phyloP scores from a whole-genome alignment of 2,329 filamentous ascomycete species.

The Hypoxylon sp. region DNA sequence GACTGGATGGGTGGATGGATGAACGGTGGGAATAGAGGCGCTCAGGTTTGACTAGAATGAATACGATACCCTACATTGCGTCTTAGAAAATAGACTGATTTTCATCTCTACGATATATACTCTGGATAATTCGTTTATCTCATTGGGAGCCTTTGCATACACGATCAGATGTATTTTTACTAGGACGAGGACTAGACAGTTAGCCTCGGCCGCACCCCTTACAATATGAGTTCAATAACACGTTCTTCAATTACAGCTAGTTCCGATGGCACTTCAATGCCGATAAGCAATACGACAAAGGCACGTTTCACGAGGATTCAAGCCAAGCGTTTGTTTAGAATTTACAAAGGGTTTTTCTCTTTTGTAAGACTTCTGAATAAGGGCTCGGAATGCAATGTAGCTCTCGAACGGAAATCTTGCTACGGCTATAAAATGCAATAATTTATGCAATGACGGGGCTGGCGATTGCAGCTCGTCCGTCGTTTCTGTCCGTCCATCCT shows the following conservation, averaged over 20 bases:
- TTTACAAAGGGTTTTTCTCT: slow-evolving; percentile 31
- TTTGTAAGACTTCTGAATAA: slow-evolving; percentile 14
- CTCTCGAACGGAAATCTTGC: background rate
- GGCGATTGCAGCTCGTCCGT: background rate
- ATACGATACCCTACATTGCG: slow-evolving; percentile 27
- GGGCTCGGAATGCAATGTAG: background rate
- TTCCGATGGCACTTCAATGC: background rate
- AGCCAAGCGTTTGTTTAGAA: background rate
- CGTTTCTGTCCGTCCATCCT: slow-evolving; percentile 14
- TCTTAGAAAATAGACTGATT: slow-evolving; percentile 17
- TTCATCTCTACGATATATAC: background rate
- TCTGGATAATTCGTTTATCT: background rate
- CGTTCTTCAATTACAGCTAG: background rate
- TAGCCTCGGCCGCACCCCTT: background rate
- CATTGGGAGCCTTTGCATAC: background rate
- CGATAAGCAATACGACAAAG: background rate
- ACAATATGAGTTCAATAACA: background rate
- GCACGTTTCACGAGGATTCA: background rate
- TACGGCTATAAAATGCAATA: slow-evolving; percentile 16
- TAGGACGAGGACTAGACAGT: background rate
- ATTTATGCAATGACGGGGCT: slow-evolving; percentile 9
- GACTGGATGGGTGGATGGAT: background rate
- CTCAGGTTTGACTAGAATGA: slow-evolving; percentile 13
- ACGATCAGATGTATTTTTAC: no score
- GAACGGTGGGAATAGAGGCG: slow-evolving; percentile 12